phyloP scores from a whole-genome alignment of 148 eudicot species.

The Rhododendron simsii region DNA sequence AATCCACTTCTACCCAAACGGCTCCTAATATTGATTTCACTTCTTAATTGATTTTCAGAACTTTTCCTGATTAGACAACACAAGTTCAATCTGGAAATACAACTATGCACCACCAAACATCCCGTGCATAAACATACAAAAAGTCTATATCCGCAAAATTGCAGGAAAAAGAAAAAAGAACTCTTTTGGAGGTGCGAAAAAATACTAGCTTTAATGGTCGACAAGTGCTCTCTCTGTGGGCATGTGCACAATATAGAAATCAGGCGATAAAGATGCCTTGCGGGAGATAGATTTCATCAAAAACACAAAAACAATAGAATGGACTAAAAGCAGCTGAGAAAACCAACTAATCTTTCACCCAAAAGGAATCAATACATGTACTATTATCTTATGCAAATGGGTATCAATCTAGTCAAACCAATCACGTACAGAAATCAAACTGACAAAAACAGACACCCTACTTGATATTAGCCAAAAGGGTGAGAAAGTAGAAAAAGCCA shows the following conservation, averaged over 20 bases:
- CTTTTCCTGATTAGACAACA: background rate
- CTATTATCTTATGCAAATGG: background rate
- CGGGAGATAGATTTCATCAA: slow-evolving; percentile 2
- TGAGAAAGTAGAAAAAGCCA: no score
- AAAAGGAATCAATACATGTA: background rate
- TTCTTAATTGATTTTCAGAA: background rate
- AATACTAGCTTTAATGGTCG: background rate
- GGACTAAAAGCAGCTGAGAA: background rate
- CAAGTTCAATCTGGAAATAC: background rate
- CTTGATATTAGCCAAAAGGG: background rate
- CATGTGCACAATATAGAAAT: background rate
- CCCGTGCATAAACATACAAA: background rate
- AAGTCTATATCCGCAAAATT: background rate
- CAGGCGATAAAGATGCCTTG: background rate
- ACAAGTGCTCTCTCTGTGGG: background rate
- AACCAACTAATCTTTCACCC: background rate
- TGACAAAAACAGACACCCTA: background rate
- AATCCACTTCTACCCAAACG: background rate
- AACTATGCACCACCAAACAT: background rate
- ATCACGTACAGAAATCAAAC: background rate
- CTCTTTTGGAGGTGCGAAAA: background rate
- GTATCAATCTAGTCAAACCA: background rate
- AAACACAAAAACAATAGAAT: background rate
- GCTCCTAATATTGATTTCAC: background rate
- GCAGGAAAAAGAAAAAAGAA: background rate